Conservation (phyloP, 2,329 filamentous ascomycete genomes). For the Pseudocercospora eumusae region DNA sequence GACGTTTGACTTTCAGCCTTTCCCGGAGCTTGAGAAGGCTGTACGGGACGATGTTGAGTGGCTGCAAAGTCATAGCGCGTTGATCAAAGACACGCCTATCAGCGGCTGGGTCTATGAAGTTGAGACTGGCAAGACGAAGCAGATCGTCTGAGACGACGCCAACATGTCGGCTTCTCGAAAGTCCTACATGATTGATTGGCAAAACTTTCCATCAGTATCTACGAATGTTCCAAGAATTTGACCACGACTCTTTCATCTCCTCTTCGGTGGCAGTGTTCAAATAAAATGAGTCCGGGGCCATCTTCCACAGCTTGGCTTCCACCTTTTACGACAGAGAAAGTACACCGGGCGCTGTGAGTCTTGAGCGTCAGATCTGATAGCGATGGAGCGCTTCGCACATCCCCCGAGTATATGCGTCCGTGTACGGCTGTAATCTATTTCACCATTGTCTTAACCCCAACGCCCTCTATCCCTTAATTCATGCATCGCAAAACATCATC, state of each 20-base stretch:
- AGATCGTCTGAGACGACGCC: constrained; percentile 45
- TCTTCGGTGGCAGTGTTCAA: too few relatives aligned
- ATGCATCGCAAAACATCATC: background rate
- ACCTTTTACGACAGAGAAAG: too few relatives aligned
- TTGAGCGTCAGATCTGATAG: background rate
- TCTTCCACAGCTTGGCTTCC: too few relatives aligned
- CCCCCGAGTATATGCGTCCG: background rate
- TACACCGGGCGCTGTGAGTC: too few relatives aligned
- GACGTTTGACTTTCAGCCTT: constrained; percentile 62
- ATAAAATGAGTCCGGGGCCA: too few relatives aligned
- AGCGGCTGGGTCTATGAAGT: constrained; percentile 79
- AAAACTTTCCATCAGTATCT: background rate
- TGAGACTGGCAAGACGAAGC: constrained; percentile 65
- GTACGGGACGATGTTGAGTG: constrained; percentile 67
- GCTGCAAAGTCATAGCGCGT: constrained; percentile 60
- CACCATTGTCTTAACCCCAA: background rate
- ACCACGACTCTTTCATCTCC: background rate
- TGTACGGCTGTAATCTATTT: background rate
- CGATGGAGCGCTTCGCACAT: background rate
- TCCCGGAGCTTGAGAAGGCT: constrained; percentile 63
- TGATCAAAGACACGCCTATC: constrained; percentile 62
- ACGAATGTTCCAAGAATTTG: background rate
- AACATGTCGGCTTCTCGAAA: background rate
- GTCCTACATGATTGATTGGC: background rate
- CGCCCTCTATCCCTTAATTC: background rate